Conservation (phyloP, 768 basidiomycete genomes). For the Boletus subparvulus region DNA sequence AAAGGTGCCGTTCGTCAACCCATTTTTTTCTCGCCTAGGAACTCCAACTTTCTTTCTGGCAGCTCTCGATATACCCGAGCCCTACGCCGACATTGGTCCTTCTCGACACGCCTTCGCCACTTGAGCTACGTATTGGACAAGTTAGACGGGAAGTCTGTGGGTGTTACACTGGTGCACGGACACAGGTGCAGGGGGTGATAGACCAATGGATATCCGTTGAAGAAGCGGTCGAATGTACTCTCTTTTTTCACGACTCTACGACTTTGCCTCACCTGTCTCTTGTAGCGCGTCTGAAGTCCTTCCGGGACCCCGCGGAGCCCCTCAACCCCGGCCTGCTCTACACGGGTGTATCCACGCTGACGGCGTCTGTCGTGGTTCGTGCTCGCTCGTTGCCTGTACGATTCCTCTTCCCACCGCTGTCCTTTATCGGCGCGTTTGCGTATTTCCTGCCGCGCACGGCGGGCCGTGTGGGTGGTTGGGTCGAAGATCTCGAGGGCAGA, state of each 20-base stretch:
- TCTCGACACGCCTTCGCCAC: constrained; percentile 67
- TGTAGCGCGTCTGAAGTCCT: constrained; percentile 76
- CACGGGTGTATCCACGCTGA: constrained; percentile 84
- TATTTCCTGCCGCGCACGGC: constrained; percentile 89
- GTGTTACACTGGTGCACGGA: constrained; percentile 56
- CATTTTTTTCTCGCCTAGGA: background rate
- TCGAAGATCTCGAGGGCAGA: constrained; percentile 64
- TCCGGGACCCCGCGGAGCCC: constrained; percentile 76
- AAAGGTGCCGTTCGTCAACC: constrained; percentile 18
- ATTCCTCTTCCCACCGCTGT: constrained; percentile 69
- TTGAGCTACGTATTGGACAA: constrained; percentile 75
- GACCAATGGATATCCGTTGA: constrained; percentile 86
- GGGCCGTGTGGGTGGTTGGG: constrained; percentile 63
- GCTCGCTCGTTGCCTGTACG: constrained; percentile 71
- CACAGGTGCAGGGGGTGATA: constrained; percentile 68
- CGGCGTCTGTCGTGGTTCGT: constrained; percentile 83
- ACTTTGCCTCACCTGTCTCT: background rate
- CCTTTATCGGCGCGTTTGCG: constrained; percentile 65
- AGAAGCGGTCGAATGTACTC: constrained; percentile 74
- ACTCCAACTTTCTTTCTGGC: background rate
- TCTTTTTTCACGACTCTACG: background rate
- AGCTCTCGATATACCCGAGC: constrained; percentile 85
- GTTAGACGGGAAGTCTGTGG: constrained; percentile 60
- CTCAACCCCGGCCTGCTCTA: constrained; percentile 90
- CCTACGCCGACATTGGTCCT: constrained; percentile 64